Conservation (phyloP, 106 monocot species). For the Dendrobium huoshanense region DNA sequence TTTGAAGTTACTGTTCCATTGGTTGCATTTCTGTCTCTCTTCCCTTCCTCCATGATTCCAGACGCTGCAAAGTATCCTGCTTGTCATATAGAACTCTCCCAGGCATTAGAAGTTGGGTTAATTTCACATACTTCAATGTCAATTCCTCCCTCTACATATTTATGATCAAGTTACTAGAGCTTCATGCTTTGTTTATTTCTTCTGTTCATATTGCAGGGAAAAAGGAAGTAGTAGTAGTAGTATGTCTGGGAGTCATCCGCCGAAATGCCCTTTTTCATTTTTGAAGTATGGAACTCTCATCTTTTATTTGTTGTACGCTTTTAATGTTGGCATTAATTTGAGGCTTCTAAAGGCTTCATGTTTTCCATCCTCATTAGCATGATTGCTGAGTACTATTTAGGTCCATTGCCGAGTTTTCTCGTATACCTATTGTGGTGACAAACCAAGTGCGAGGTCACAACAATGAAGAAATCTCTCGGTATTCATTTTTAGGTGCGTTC, state of each 20-base stretch:
- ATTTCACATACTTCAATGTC: too few species aligned
- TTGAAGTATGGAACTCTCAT: conserved; percentile 55
- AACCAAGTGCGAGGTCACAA: conserved; percentile 85
- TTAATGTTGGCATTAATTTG: background rate
- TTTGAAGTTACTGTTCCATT: too few species aligned
- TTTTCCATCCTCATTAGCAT: background rate
- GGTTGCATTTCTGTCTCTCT: too few species aligned
- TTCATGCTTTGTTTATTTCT: background rate
- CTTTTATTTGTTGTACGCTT: background rate
- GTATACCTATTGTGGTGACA: conserved; percentile 79
- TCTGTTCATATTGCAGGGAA: conserved; percentile 42
- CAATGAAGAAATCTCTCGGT: conserved; percentile 37
- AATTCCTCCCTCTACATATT: background rate
- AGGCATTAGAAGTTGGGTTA: too few species aligned
- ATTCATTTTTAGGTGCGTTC: conserved; percentile 73
- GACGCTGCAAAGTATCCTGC: too few species aligned
- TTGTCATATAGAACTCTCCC: too few species aligned
- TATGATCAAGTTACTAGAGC: background rate
- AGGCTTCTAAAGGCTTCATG: background rate
- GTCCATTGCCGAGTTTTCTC: conserved; percentile 94
- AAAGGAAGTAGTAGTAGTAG: conserved; percentile 23
- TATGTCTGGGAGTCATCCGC: conserved; percentile 23
- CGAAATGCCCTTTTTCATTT: conserved; percentile 64
- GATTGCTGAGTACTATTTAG: conserved; percentile 17
- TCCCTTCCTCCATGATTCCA: too few species aligned